Percentiles rank a stretch among this genome's conserved stretches.
These are phyloP conservation scores for Geotrichum europaeum DNA, from an alignment of 1,139 yeast species.

Conservation along the genomic window DNA sequence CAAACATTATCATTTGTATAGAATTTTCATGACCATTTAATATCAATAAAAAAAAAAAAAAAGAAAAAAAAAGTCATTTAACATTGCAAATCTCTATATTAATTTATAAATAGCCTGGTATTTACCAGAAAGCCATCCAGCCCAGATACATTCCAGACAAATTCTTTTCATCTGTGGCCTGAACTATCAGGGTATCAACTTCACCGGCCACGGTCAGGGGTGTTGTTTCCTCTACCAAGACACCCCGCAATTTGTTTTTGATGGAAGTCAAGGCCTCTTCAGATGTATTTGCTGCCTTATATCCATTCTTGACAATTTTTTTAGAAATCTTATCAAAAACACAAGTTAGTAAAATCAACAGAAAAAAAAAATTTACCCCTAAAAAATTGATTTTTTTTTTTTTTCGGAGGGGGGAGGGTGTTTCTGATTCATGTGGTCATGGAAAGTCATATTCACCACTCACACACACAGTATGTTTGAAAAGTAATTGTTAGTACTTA, in stretches of 20 bases:
- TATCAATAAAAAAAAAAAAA: neutral
- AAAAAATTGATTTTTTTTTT: neutral
- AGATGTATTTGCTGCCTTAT: conserved; percentile 39
- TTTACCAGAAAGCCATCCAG: conserved; percentile 74
- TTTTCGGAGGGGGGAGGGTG: too few species aligned
- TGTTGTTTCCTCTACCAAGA: conserved; percentile 73
- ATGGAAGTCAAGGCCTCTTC: conserved; percentile 69
- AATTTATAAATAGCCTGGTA: neutral
- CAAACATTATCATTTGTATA: neutral
- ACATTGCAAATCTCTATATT: neutral
- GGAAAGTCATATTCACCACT: neutral
- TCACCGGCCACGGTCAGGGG: conserved; percentile 91
- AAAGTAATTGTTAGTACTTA: neutral
- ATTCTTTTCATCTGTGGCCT: conserved; percentile 67
- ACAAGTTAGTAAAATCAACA: neutral
- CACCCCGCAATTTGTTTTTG: conserved; percentile 77
- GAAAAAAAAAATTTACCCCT: neutral
- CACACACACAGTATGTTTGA: neutral
- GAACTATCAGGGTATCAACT: conserved; percentile 81
- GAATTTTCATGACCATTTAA: neutral
- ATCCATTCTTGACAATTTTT: conserved; percentile 23
- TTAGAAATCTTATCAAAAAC: conserved; percentile 12
- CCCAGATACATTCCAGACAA: conserved; percentile 88
- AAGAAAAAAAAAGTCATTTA: neutral
- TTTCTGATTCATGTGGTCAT: neutral